Conservation (phyloP, 2,329 filamentous ascomycete species). For the Lithohypha guttulata region DNA sequence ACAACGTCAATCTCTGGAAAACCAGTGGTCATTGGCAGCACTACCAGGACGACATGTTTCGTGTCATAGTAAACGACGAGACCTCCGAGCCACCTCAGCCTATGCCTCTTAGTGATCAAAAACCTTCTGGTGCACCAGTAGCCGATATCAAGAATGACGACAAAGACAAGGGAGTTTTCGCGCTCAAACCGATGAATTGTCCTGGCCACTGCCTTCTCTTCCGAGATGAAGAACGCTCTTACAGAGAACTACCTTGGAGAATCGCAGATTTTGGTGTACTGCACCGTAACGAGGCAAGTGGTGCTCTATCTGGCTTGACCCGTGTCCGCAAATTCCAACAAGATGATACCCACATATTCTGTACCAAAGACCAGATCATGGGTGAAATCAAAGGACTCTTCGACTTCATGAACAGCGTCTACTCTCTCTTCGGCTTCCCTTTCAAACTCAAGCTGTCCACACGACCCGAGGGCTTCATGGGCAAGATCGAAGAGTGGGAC, state of each 20-base stretch:
- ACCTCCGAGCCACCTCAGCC: constrained; percentile 18
- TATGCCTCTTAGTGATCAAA: constrained; percentile 19
- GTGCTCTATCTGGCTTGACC: constrained; percentile 80
- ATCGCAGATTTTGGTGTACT: constrained; percentile 94
- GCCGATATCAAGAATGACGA: constrained; percentile 27
- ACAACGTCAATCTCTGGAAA: constrained; percentile 86
- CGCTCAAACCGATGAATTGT: constrained; percentile 96
- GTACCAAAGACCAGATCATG: constrained; percentile 64
- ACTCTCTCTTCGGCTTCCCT: constrained; percentile 72
- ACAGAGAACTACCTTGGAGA: constrained; percentile 79
- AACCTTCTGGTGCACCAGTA: constrained; percentile 14
- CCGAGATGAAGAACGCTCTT: constrained; percentile 69
- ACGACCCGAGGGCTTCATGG: constrained; percentile 77
- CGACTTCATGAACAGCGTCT: constrained; percentile 72
- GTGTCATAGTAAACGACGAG: constrained; percentile 49
- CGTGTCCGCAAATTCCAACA: constrained; percentile 90
- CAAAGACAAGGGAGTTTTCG: constrained; percentile 69
- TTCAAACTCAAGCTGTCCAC: constrained; percentile 96
- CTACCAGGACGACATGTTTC: constrained; percentile 93
- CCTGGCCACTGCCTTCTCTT: constrained; percentile 89
- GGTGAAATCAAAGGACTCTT: constrained; percentile 73
- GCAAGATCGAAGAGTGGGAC: constrained; percentile 78
- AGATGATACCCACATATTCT: constrained; percentile 96
- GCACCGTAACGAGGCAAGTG: constrained; percentile 90
- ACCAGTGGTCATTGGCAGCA: constrained; percentile 88